phyloP scores from a whole-genome alignment of 2,329 filamentous ascomycete species.

The Fusarium continuum region DNA sequence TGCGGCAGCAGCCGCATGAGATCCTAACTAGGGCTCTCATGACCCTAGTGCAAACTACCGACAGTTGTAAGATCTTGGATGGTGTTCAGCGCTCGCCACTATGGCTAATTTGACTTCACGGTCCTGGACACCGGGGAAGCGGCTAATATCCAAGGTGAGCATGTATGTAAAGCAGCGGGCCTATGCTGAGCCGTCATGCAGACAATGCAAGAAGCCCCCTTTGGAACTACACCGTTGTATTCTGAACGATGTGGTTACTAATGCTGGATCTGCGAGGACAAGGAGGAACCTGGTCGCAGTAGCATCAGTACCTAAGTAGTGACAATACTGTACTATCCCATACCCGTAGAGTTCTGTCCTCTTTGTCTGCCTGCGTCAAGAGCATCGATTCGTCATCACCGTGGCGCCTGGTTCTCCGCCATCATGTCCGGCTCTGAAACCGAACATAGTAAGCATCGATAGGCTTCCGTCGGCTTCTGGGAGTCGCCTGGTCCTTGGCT shows the following conservation, averaged over 20 bases:
- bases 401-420: constrained; percentile 16
- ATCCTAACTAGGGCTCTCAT: constrained; percentile 23
- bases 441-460: constrained; percentile 12
- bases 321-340: not conserved
- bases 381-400: constrained; percentile 27
- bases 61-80: constrained; percentile 1
- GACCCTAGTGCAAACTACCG: constrained; percentile 10
- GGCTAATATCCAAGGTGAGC: not conserved
- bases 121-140: not conserved
- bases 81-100: constrained; percentile 3
- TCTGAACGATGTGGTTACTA: not conserved
- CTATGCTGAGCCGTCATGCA: too few relatives aligned
- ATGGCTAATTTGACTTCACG: too few relatives aligned
- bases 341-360: not conserved
- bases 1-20: constrained; percentile 38
- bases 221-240: constrained; percentile 8
- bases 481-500: constrained; percentile 2
- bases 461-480: constrained; percentile 25
- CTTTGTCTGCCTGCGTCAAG: constrained; percentile 8
- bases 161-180: not conserved
- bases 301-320: constrained; percentile 4
- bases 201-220: constrained; percentile 2
- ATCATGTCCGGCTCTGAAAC: constrained; percentile 4
- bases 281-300: not conserved
- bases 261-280: constrained; percentile 5